phyloP scores from a whole-genome alignment of 129 eudicot genomes.

The Rutidosis leptorrhynchoides region DNA sequence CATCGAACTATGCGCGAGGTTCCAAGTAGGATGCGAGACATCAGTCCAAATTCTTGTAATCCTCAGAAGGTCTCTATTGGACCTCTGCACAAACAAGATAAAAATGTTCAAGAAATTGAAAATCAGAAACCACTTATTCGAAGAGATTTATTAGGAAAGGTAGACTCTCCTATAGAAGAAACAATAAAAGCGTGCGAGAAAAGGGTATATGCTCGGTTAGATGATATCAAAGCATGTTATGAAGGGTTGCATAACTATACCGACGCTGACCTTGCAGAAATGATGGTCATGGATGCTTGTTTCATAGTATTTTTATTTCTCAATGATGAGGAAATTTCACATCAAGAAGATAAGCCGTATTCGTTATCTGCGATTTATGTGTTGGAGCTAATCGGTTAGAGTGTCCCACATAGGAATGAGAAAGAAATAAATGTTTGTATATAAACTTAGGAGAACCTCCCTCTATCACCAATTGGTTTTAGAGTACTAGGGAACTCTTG shows the following conservation, averaged over 20 bases:
- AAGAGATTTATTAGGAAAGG: not conserved
- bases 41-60: slow-evolving; percentile 12
- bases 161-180: not conserved
- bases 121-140: not conserved
- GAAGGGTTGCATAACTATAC: not conserved
- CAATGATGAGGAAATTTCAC: not conserved
- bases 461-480: too few relatives aligned
- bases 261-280: slow-evolving; percentile 10
- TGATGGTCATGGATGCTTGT: slow-evolving; percentile 32
- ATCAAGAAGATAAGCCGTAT: not conserved
- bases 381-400: too few relatives aligned
- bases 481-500: too few relatives aligned
- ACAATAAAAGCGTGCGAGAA: slow-evolving; percentile 8
- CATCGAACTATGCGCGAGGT: not conserved
- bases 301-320: slow-evolving; percentile 10
- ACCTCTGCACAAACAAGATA: slow-evolving; percentile 23
- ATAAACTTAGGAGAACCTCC: too few relatives aligned
- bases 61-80: slow-evolving; percentile 24
- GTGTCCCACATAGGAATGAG: too few relatives aligned
- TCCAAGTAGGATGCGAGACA: slow-evolving; percentile 14
- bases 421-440: too few relatives aligned
- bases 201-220: not conserved
- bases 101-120: slow-evolving; percentile 5
- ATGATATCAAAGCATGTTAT: not conserved
- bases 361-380: too few relatives aligned